Base-by-base conservation (phyloP, 306 rosid species). In the Malus fusca region DNA sequence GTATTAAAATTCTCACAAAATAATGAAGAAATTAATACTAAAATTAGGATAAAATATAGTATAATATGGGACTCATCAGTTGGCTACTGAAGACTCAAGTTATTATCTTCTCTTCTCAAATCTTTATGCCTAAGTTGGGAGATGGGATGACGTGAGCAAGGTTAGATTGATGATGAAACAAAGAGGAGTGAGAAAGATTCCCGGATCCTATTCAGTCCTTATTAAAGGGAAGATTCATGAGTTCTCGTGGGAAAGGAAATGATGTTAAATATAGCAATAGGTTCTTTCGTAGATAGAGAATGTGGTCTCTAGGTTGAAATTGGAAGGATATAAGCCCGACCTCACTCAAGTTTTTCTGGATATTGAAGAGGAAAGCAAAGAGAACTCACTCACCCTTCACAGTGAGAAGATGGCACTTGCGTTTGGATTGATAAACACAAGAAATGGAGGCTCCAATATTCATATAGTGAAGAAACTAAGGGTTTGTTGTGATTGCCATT, bases 361-460 rank as follows among this genome's bases (percentile, higher is more conserved):
- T 66, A 64, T 84, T 40, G 85, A 86, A 73, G 84, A 79, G 4
- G 80, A 73, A 77, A 86, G 74, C 59, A 90, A 84, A 68, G 87
- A 62, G 28, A 55, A 55, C 76, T 80, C 68, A 30, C 79, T 86
- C 66, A 68, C 65, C 66, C 86, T 84, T 75, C 86, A 87, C 44
- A 90, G 88, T 76, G 90, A 88, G 77, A 90, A 84, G 84, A 77
- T 90, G 85, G 87, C 88, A 72, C 85, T 88, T 65, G 87, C 89
- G 28, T 89, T 87, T 81, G 92, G 87, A 68, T 62, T 85, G 17
- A 30, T 43, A 56, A 84, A 74, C 72, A 62, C 48, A 6, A 85
- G 71, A 10, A 61, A 75, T 18, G 82, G 79, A 23, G 76, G 76
- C 72, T 72, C 84, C 85, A 33, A 33, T 62, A 84, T 84, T 79